Evolutionary conservation across 2,329 filamentous ascomycete species (phyloP).

Genomic region (Chrysosporium keratinophilum): DNA sequence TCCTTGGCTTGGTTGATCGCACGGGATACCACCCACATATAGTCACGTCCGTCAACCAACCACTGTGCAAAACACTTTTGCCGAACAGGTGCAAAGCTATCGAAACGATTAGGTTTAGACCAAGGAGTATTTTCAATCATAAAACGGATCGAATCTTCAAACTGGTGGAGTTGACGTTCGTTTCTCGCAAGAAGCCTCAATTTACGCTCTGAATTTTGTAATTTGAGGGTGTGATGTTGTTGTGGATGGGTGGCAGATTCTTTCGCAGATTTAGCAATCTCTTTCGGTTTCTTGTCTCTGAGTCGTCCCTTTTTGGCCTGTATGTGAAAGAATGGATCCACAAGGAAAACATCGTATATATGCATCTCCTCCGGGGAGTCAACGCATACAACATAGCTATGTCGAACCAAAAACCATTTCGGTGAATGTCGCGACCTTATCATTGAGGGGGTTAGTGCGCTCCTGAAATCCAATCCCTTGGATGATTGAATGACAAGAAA

Average conservation of each 20-base stretch:
- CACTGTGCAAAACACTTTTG: conserved; percentile 85
- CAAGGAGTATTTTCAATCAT: conserved; percentile 78
- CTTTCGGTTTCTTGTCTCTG: conserved; percentile 42
- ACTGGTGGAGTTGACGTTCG: conserved; percentile 79
- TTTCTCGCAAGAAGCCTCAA: conserved; percentile 84
- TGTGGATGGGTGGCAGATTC: conserved; percentile 51
- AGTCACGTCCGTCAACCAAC: conserved; percentile 93
- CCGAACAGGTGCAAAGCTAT: conserved; percentile 82
- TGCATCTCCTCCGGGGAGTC: conserved; percentile 98
- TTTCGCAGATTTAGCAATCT: conserved; percentile 56
- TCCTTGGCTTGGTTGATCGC: conserved; percentile 86
- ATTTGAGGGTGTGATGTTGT: conserved; percentile 73
- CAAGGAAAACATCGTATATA: conserved; percentile 96
- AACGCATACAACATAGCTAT: conserved; percentile 97
- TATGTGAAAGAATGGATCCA: conserved; percentile 77
- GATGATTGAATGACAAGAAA: conserved; percentile 84
- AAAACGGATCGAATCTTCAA: conserved; percentile 80
- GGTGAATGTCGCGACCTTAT: conserved; percentile 74
- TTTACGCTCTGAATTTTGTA: conserved; percentile 87
- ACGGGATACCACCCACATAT: conserved; percentile 86
- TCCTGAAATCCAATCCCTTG: conserved; percentile 77
- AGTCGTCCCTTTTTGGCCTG: conserved; percentile 57
- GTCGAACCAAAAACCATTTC: conserved; percentile 96
- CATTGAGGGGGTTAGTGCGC: conserved; percentile 65
- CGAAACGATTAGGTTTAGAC: conserved; percentile 71